These are phyloP conservation scores for Sarocladiaceae sp. DNA, from an alignment of 2,329 filamentous ascomycete genomes.

Conservation along the genomic window DNA sequence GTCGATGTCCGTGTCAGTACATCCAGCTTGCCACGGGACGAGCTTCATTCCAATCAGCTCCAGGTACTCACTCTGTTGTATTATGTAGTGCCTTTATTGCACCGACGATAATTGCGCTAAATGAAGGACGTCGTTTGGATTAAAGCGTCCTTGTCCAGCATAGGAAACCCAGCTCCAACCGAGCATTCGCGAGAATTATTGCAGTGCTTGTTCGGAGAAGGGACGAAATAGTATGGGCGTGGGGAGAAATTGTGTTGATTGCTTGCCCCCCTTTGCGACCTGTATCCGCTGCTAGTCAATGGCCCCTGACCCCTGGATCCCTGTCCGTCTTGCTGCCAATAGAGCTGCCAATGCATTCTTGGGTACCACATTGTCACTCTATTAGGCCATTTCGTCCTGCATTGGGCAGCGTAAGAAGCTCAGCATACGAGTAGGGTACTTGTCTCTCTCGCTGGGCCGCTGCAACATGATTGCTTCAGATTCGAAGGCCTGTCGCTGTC, in stretches of 20 bases:
- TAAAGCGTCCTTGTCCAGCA: conserved; percentile 1
- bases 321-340: not conserved
- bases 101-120: no score
- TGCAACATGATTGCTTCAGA: no score
- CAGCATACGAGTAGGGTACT: no score
- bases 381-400: no score
- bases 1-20: not conserved
- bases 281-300: not conserved
- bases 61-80: not conserved
- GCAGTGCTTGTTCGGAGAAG: conserved; percentile 1
- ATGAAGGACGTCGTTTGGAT: no score
- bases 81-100: not conserved
- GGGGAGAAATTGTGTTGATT: conserved; percentile 10
- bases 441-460: no score
- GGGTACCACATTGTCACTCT: no score
- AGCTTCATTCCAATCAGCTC: not conserved
- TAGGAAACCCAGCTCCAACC: not conserved
- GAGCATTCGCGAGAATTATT: not conserved
- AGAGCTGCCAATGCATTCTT: no score
- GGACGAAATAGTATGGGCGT: conserved; percentile 2
- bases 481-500: no score
- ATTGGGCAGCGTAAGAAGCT: no score
- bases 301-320: conserved; percentile 3
- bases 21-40: not conserved
- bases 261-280: conserved; percentile 1